Evolutionary conservation across 2,329 filamentous ascomycete genomes (phyloP).

Genomic region (Chaetomiaceae sp.): DNA sequence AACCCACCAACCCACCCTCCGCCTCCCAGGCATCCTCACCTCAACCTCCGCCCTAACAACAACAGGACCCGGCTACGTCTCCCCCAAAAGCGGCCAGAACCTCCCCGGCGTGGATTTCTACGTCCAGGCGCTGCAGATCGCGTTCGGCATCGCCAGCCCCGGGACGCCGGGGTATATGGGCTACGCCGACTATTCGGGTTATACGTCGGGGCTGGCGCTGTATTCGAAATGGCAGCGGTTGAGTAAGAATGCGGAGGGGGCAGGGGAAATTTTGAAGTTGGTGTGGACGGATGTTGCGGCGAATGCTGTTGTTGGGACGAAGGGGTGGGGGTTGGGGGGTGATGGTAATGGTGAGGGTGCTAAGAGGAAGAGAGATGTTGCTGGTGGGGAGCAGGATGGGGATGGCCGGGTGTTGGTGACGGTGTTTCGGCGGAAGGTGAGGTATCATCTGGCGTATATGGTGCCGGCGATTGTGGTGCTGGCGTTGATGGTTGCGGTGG

Average conservation of each 20-base stretch:
- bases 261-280: neutral
- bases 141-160: neutral
- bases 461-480: constrained; percentile 7
- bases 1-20: neutral
- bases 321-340: constrained; percentile 6
- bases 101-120: constrained; percentile 10
- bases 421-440: neutral
- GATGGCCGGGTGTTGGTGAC: neutral
- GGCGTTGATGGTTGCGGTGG: neutral
- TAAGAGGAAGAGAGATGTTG: neutral
- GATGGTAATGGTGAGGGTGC: too few species aligned
- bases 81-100: neutral
- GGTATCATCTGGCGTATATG: constrained; percentile 2
- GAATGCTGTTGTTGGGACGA: constrained; percentile 10
- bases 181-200: constrained; percentile 10
- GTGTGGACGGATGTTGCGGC: constrained; percentile 12
- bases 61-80: constrained; percentile 1
- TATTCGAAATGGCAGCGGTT: neutral
- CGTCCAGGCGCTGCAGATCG: constrained; percentile 1
- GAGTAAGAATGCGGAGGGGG: neutral
- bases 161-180: neutral
- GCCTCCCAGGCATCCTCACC: constrained; percentile 4
- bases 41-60: neutral
- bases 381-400: neutral
- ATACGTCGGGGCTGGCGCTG: neutral